Evolutionary conservation across 2,329 filamentous ascomycete species (phyloP), one percentile per base, ranked within the genome.

Genomic region (Diplodia mutila): DNA sequence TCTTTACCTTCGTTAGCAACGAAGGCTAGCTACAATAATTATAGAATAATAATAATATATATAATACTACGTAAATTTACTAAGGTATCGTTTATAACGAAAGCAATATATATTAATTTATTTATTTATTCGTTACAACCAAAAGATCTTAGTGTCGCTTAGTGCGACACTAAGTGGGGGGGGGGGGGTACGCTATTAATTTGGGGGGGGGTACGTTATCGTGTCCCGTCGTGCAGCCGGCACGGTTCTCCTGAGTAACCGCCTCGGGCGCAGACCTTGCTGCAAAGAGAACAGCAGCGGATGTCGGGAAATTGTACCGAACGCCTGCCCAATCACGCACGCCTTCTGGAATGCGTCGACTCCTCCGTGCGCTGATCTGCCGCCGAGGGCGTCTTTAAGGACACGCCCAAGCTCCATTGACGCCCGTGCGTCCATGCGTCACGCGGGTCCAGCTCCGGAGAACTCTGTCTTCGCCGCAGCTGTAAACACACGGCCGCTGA

Each of bases 231-330:
- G 53, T 39, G 32, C n/a, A n/a, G 53, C 23, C 34, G 46, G 57
- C 57, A 61, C 57, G 57, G 57, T 21, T 21, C 39, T 48, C 57
- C 54, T 46, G 34, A 46, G 34, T 21, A 23, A 18, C 7, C 37
- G 37, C 37, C 37, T 46, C 55, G 12, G 29, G 37, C 27, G 37
- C 23, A 37, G 18, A 16, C 55, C 34, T 46, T 32, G 32, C 42
- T 59, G 16, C 21, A 42, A 46, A 7, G 27, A 55, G 52, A 8
- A 34, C 21, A 21, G 16, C 25, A 14, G 39, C 27, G 21, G 34
- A 25, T 23, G 39, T 49, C 57, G 57, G 57, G 32, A 61, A 61
- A 61, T 61, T 61, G 57, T 32, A 39, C 57, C 27, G 57, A 48
- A 6, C 16, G 25, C 25, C 14, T 32, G 57, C 57, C 57, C 57